Evolutionary conservation across 441 rosid genomes (phyloP), one percentile per base, ranked within the genome.

Genomic region (Kokia cookei): DNA sequence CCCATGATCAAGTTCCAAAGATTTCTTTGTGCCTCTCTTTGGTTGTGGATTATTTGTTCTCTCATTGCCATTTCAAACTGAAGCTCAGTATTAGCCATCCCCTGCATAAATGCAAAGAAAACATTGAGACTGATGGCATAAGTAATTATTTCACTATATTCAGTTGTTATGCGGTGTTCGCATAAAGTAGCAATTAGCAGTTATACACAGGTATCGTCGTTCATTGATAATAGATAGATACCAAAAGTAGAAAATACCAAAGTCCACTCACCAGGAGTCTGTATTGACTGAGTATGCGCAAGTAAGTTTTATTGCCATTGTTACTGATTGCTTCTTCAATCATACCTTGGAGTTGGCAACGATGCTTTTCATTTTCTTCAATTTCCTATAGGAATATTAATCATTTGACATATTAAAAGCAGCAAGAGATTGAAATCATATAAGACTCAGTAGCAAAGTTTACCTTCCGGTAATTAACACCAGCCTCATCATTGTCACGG

Each of bases 1-100:
- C 92, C 91, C 90, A 87, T 85, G 17, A 93, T 83, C 82, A 93
- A 76, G 75, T 89, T 91, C 97, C 97, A 93, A 19, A 93, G 82
- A 66, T 91, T 90, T 79, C 85, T 85, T 74, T 89, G 98, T 27
- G 89, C 93, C 85, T 88, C 94, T 59, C 91, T 86, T 81, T 93
- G 98, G 76, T 85, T 90, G 82, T 91, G 91, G 82, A 94, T 94
- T 66, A 94, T 86, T 84, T 94, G 94, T 82, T 94, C 97, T 83
- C 99, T 90, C 94, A 88, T 89, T 37, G 99, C 99, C 88, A 94
- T 88, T 87, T 93, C 97, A 4, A 93, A 90, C 85, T 90, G 98
- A 84, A 94, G 99, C 87, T 93, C 97, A 0, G 90, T 84, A 71
- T 94, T 94, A 27, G 93, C 84, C 97, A 94, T 94, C 70, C 95